A percentile compares a stretch with the other conserved stretches of the same genome.
phyloP scores from a whole-genome alignment of 805 yeast genomes.

The Pichia gijzeniarum region DNA sequence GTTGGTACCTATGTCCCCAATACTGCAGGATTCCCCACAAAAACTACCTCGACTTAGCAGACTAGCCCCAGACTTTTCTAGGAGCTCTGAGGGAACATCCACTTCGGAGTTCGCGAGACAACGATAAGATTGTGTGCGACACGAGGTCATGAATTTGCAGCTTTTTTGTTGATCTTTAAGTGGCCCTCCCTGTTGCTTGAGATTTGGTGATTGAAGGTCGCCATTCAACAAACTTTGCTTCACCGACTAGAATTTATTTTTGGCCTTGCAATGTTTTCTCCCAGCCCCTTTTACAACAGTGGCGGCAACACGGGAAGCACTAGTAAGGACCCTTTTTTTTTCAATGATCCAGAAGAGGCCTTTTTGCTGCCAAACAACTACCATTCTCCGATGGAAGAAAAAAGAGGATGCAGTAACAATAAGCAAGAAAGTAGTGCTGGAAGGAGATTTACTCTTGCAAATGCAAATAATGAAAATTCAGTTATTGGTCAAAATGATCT shows the following conservation, averaged over 20 bases:
- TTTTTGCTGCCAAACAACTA: not conserved
- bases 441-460: too few species aligned
- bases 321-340: not conserved
- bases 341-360: not conserved
- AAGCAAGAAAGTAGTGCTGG: too few species aligned
- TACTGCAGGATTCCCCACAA: not conserved
- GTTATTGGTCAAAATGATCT: too few species aligned
- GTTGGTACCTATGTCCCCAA: constrained; percentile 5
- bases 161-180: too few species aligned
- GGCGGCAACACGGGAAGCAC: not conserved
- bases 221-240: too few species aligned
- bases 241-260: too few species aligned
- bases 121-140: not conserved
- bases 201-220: too few species aligned
- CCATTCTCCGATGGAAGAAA: not conserved
- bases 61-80: too few species aligned
- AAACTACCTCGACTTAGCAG: not conserved
- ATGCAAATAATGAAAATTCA: too few species aligned
- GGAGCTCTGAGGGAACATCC: not conserved
- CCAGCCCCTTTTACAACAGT: constrained; percentile 3
- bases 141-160: not conserved
- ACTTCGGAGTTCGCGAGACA: not conserved
- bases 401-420: too few species aligned
- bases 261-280: constrained; percentile 7
- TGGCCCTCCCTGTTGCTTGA: too few species aligned